Base-by-base conservation (phyloP, 2,329 filamentous ascomycete genomes). In the Epichloe sylvatica region DNA sequence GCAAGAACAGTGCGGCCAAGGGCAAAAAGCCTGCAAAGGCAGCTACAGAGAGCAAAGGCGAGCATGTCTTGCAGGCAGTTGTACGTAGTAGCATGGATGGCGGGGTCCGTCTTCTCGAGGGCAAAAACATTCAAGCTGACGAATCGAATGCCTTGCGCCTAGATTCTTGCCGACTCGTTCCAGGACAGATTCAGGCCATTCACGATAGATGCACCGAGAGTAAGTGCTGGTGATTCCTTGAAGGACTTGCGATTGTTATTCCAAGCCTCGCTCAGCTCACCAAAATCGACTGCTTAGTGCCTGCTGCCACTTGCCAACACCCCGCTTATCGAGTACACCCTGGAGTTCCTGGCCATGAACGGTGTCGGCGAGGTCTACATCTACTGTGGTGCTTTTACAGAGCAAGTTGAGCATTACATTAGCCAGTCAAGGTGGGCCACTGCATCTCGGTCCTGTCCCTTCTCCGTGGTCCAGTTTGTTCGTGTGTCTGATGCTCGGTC, bases 281-380 rank as follows among this genome's bases (percentile, higher is more conserved):
- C 40, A 12, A n/a, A 23, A 15, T 21, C 2, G 43, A 36, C n/a
- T 37, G 37, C 36, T 33, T 60, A 94, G 86, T 97, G 92, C 71
- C 83, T 98, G 34, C 75, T 98, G 6, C 89, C 91, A 11, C 76
- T 98, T 52, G 92, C 88, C 52, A 97, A 97, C 66, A 90, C 84
- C 2, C 91, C 92, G 36, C 74, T 98, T 54, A 94, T 98, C 69
- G 92, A 98, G 67, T 97, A 98, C 66, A 97, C 91, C 4, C 81
- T 97, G 60, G 90, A 97, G 63, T 97, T 95, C 61, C 81, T 98
- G 1, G 89, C 89, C 55, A 91, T 91, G 76, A 89, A 92, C 51
- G 89, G 90, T 51, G 89, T 97, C n/a, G 82, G 92, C 58, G 87
- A 96, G 56, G 85, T 97, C 49, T 94, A 86, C 64, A 78, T 98